Conservation (phyloP, 495 filamentous ascomycete genomes). For the Penicillium egyptiacum region DNA sequence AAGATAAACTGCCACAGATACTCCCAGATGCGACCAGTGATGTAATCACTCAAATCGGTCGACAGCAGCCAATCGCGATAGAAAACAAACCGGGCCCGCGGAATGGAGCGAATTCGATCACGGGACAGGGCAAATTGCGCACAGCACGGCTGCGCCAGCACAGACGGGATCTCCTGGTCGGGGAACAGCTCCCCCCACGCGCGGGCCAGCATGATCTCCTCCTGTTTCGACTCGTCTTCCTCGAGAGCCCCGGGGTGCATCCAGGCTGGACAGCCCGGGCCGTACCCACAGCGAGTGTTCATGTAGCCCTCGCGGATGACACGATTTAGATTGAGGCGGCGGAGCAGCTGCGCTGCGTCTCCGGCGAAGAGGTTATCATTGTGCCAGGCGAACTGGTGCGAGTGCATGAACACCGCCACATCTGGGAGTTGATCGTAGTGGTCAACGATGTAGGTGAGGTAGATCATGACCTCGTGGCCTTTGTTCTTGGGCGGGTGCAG, state of each 20-base stretch:
- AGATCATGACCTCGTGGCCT: constrained; percentile 75
- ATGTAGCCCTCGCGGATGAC: constrained; percentile 61
- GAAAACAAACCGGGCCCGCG: constrained; percentile 58
- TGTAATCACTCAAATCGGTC: constrained; percentile 61
- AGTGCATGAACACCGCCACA: constrained; percentile 68
- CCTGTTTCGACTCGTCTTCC: constrained; percentile 55
- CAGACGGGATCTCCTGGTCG: constrained; percentile 51
- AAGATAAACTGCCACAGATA: constrained; percentile 78
- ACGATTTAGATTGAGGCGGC: constrained; percentile 52
- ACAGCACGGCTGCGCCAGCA: constrained; percentile 60
- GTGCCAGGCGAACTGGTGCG: constrained; percentile 67
- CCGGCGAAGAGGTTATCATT: constrained; percentile 54
- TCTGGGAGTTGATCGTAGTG: constrained; percentile 69
- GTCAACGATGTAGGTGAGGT: constrained; percentile 71
- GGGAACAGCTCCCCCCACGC: constrained; percentile 60
- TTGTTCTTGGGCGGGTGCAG: constrained; percentile 70
- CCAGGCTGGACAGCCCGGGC: constrained; percentile 65
- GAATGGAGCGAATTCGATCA: constrained; percentile 56
- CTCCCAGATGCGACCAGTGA: constrained; percentile 72
- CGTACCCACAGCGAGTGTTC: constrained; percentile 62
- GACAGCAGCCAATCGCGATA: constrained; percentile 69
- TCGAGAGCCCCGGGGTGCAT: constrained; percentile 58
- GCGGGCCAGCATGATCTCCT: constrained; percentile 57
- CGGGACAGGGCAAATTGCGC: constrained; percentile 66
- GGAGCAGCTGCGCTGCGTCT: constrained; percentile 53